Conservation (phyloP, 2,329 filamentous ascomycete species). For the Westerdykella ornata region DNA sequence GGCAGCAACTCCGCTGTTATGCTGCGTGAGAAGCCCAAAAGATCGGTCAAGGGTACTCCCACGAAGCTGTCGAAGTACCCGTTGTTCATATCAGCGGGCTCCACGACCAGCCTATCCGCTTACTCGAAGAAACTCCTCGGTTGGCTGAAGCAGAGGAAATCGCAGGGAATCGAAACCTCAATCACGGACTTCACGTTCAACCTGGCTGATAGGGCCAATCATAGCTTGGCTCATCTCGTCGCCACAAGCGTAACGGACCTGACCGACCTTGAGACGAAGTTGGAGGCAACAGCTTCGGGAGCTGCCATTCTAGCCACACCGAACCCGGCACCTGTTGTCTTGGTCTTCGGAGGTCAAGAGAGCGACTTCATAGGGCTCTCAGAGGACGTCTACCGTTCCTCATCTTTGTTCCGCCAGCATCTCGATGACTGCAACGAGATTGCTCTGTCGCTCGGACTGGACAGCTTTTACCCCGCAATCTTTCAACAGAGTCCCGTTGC, state of each 20-base stretch:
- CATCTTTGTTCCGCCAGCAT: constrained; percentile 8
- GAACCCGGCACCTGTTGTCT: constrained; percentile 9
- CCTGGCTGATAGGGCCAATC: constrained; percentile 6
- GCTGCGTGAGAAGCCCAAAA: constrained; percentile 3
- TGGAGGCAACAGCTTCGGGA: constrained; percentile 2
- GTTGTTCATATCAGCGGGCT: constrained; percentile 5
- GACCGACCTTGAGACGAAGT: constrained; percentile 3
- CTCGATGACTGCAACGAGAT: constrained; percentile 10
- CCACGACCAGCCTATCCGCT: constrained; percentile 1
- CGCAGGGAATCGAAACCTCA: too few relatives aligned
- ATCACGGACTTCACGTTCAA: constrained; percentile 12
- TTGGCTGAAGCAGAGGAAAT: not conserved
- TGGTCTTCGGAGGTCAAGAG: constrained; percentile 19
- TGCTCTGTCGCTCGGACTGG: constrained; percentile 1
- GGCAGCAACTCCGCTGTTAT: constrained; percentile 17
- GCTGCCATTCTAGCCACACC: not conserved
- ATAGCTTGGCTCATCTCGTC: constrained; percentile 3
- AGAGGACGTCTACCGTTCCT: constrained; percentile 5
- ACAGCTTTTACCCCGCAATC: constrained; percentile 12
- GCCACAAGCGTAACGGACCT: constrained; percentile 2
- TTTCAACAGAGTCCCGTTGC: constrained; percentile 6
- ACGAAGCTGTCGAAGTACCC: not conserved
- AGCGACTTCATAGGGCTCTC: constrained; percentile 7
- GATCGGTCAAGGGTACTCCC: not conserved
- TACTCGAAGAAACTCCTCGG: constrained; percentile 1